Conservation (phyloP, 2,329 filamentous ascomycete genomes). For the Coniochaeta pulveracea region DNA sequence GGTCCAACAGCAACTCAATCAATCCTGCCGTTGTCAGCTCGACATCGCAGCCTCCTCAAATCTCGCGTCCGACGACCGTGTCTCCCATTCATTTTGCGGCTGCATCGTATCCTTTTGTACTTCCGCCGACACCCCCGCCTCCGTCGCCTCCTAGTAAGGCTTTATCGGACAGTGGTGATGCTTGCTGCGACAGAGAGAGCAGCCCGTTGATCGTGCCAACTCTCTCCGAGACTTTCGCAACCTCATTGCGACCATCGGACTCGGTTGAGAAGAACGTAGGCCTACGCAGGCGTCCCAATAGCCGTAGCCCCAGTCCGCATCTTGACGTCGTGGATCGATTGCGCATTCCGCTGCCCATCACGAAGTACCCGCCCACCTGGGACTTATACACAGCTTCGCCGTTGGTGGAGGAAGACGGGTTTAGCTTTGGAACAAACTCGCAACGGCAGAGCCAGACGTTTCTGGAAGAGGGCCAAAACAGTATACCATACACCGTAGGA, state of each 20-base stretch:
- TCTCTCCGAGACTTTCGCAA: conserved; percentile 17
- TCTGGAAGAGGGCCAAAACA: too few relatives aligned
- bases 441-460: too few relatives aligned
- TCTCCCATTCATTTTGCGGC: conserved; percentile 12
- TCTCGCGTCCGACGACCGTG: conserved; percentile 12
- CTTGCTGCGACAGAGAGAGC: neutral
- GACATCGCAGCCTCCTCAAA: conserved; percentile 9
- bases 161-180: neutral
- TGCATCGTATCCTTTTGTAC: conserved; percentile 5
- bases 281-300: conserved; percentile 3
- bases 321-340: conserved; percentile 7
- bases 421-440: too few relatives aligned
- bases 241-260: conserved; percentile 7
- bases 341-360: conserved; percentile 17
- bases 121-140: neutral
- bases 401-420: conserved; percentile 24
- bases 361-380: conserved; percentile 22
- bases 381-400: conserved; percentile 22
- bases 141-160: conserved; percentile 8
- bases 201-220: conserved; percentile 19
- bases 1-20: conserved; percentile 6
- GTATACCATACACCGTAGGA: too few relatives aligned
- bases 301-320: conserved; percentile 3
- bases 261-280: conserved; percentile 9
- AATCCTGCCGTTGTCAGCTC: conserved; percentile 2